Percentiles rank a stretch among this genome's conserved stretches.
phyloP scores from a whole-genome alignment of 148 eudicot genomes.

The Chenopodium album region DNA sequence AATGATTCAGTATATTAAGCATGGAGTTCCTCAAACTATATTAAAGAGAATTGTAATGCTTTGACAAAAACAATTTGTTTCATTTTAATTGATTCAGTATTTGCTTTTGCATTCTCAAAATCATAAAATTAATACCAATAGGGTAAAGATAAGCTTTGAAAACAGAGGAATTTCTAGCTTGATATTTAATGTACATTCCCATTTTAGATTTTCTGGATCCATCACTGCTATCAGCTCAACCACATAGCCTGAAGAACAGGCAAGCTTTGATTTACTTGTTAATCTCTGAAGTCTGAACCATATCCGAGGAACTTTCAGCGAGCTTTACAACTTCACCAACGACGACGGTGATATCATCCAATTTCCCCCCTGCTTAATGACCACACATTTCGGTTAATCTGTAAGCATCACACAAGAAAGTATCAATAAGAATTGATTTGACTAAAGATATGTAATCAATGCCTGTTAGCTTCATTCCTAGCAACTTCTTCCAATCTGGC shows the following conservation, averaged over 20 bases:
- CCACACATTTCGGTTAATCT: neutral
- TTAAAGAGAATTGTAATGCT: no score
- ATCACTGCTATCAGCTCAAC: neutral
- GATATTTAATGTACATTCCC: neutral
- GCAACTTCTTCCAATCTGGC: constrained; percentile 72
- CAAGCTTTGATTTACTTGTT: neutral
- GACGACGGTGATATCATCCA: constrained; percentile 84
- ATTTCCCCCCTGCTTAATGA: constrained; percentile 74
- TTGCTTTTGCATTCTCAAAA: neutral
- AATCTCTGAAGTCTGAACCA: constrained; percentile 12
- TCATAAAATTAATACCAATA: no score
- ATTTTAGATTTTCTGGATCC: neutral
- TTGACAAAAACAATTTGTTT: no score
- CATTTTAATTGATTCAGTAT: no score
- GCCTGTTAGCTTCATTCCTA: constrained; percentile 86
- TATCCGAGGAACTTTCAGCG: constrained; percentile 21
- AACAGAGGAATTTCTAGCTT: neutral
- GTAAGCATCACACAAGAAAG: neutral
- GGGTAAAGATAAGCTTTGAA: neutral
- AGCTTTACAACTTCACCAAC: constrained; percentile 59
- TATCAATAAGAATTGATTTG: neutral
- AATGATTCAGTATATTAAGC: no score
- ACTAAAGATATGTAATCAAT: neutral
- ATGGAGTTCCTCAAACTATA: no score
- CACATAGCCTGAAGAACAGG: neutral